phyloP scores from a whole-genome alignment of 805 yeast genomes.

The Candida vaughaniae region DNA sequence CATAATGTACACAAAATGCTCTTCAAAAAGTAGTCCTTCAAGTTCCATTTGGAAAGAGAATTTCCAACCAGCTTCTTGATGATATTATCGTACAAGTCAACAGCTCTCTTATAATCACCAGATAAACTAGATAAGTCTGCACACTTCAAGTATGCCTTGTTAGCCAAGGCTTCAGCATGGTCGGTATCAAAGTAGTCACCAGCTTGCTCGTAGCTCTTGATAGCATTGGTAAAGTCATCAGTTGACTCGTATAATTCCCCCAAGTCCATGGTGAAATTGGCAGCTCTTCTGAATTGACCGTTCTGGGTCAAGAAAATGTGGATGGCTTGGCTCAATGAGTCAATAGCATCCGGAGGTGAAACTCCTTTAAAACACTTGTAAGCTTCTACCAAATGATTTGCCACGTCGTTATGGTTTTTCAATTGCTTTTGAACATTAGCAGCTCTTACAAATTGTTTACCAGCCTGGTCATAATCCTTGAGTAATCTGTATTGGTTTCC shows the following conservation, averaged over 20 bases:
- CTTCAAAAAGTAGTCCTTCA: slow-evolving; percentile 89
- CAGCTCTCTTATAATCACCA: slow-evolving; percentile 74
- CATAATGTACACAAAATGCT: slow-evolving; percentile 82
- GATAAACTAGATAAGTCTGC: slow-evolving; percentile 78
- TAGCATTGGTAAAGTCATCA: slow-evolving; percentile 66
- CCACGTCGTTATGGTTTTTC: slow-evolving; percentile 84
- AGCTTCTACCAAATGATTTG: slow-evolving; percentile 85
- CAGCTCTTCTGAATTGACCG: slow-evolving; percentile 96
- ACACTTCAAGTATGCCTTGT: slow-evolving; percentile 82
- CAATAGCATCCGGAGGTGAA: slow-evolving; percentile 74
- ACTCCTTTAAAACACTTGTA: slow-evolving; percentile 79
- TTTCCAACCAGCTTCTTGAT: slow-evolving; percentile 75
- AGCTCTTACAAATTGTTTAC: slow-evolving; percentile 80
- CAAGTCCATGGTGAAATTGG: slow-evolving; percentile 87
- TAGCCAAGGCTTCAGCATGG: slow-evolving; percentile 86
- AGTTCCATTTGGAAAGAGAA: slow-evolving; percentile 80
- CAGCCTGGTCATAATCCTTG: slow-evolving; percentile 74
- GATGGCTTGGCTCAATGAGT: slow-evolving; percentile 73
- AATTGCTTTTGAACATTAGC: slow-evolving; percentile 76
- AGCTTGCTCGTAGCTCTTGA: slow-evolving; percentile 81
- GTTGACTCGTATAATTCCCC: slow-evolving; percentile 82
- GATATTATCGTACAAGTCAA: slow-evolving; percentile 72
- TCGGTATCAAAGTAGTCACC: slow-evolving; percentile 96
- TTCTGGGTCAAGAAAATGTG: slow-evolving; percentile 74
- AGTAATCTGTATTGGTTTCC: slow-evolving; percentile 84